phyloP scores from a whole-genome alignment of 257 asterid species.

The Solanum pennellii region DNA sequence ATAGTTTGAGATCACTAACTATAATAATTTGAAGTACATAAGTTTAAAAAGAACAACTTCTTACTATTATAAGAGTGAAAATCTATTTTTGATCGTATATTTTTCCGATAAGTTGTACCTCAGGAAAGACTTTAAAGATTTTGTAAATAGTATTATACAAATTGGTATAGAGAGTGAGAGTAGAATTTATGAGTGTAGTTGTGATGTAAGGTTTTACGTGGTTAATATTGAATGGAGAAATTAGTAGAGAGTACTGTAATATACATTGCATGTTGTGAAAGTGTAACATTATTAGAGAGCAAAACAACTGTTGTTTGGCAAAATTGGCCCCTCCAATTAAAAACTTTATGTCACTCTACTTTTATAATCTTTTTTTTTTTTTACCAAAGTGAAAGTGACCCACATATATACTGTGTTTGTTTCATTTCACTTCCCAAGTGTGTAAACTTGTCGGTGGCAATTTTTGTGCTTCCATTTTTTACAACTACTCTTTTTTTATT shows the following conservation, averaged over 20 bases:
- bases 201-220: background rate
- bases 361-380: background rate
- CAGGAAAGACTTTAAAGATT: background rate
- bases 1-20: no score
- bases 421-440: background rate
- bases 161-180: no score
- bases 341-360: background rate
- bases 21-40: no score
- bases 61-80: no score
- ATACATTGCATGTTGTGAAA: background rate
- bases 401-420: background rate
- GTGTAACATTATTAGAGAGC: background rate
- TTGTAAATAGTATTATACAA: background rate
- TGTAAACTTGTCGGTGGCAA: background rate
- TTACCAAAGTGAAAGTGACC: background rate
- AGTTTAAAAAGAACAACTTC: no score
- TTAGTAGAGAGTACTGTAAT: background rate
- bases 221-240: background rate
- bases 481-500: background rate
- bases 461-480: background rate
- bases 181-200: background rate
- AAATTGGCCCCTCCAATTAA: background rate
- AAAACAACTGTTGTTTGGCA: background rate
- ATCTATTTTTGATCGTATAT: no score
- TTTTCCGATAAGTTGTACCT: background rate